Conservation (phyloP, 2,329 filamentous ascomycete genomes). For the Shiraia sp. region DNA sequence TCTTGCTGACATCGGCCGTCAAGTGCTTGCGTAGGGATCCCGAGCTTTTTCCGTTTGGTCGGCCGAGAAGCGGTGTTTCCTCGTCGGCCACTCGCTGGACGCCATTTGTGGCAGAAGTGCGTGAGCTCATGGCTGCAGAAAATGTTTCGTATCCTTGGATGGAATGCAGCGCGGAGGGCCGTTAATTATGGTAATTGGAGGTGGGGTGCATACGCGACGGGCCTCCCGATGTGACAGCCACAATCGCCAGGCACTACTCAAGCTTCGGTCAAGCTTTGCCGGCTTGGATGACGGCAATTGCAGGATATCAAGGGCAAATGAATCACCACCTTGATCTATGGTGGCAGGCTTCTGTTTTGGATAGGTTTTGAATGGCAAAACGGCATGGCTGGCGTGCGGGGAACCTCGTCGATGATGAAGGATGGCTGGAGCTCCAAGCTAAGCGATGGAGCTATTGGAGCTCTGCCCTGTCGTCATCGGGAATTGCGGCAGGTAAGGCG, state of each 20-base stretch:
- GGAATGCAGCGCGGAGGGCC: slow-evolving; percentile 5
- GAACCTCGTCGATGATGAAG: slow-evolving; percentile 6
- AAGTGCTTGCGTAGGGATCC: slow-evolving; percentile 39
- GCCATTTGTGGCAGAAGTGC: slow-evolving; percentile 10
- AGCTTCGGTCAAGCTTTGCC: slow-evolving; percentile 30
- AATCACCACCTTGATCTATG: slow-evolving; percentile 12
- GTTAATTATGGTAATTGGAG: slow-evolving; percentile 13
- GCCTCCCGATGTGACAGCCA: slow-evolving; percentile 2
- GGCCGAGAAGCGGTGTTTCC: slow-evolving; percentile 39
- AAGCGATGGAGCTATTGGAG: slow-evolving; percentile 17
- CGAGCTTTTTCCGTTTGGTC: slow-evolving; percentile 24
- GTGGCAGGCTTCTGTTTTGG: slow-evolving; percentile 1
- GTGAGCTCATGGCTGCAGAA: slow-evolving; percentile 17
- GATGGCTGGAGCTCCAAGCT: slow-evolving; percentile 6
- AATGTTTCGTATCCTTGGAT: slow-evolving; percentile 9
- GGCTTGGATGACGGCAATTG: slow-evolving; percentile 24
- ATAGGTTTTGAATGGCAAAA: slow-evolving; percentile 14
- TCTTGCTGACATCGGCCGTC: slow-evolving; percentile 59
- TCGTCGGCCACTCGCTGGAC: slow-evolving; percentile 26
- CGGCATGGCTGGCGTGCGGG: slow-evolving; percentile 16
- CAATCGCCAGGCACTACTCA: slow-evolving; percentile 24
- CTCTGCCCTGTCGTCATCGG: slow-evolving; percentile 48
- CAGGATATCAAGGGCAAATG: slow-evolving; percentile 25
- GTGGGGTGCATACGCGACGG: slow-evolving; percentile 5
- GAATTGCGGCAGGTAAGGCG: slow-evolving; percentile 23